phyloP scores from a whole-genome alignment of 805 yeast genomes.

The Grigorovia jiainica region DNA sequence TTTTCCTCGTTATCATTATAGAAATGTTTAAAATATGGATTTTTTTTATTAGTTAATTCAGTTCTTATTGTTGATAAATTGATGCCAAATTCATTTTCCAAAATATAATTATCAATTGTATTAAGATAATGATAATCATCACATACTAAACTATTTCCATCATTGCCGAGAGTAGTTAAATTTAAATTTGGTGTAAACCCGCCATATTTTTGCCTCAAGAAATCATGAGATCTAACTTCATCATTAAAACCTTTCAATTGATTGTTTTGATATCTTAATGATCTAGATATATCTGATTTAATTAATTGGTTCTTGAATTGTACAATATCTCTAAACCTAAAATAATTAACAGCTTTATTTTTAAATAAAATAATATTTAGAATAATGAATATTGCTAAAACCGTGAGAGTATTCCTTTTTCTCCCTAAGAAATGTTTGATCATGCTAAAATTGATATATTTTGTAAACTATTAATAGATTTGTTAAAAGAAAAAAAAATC shows the following conservation, averaged over 20 bases:
- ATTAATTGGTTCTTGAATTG: background rate
- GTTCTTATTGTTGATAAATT: constrained; percentile 5
- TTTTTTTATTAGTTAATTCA: constrained; percentile 1
- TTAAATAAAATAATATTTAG: background rate
- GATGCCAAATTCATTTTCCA: constrained; percentile 5
- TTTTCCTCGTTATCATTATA: constrained; percentile 2
- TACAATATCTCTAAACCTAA: background rate
- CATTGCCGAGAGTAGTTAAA: background rate
- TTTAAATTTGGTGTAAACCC: background rate
- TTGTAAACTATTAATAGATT: too few relatives aligned
- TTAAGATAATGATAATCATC: constrained; percentile 7
- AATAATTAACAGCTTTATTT: background rate
- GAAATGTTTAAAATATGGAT: constrained; percentile 2
- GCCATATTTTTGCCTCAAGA: background rate
- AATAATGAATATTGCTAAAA: background rate
- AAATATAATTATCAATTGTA: constrained; percentile 6
- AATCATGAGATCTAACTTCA: background rate
- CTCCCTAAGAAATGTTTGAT: too few relatives aligned
- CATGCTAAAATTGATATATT: too few relatives aligned
- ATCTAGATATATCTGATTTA: background rate
- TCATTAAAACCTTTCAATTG: constrained; percentile 2
- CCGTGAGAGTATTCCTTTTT: background rate
- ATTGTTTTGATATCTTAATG: constrained; percentile 1
- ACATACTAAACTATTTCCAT: too few relatives aligned
- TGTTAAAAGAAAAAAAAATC: too few relatives aligned